Conservation (phyloP, 257 asterid genomes). For the Anisodus acutangulus region DNA sequence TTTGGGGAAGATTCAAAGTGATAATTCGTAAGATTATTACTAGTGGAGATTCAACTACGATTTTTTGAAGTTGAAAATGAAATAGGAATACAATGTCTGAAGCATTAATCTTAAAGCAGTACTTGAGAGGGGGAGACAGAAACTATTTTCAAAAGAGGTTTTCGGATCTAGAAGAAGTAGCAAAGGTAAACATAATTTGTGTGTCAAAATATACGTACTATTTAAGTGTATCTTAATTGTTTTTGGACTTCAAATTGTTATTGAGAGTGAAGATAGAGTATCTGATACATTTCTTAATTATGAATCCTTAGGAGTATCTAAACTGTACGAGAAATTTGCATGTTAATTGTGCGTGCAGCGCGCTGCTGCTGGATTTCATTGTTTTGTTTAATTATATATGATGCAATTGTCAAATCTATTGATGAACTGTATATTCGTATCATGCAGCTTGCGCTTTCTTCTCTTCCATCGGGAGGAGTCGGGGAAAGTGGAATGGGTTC, state of each 20-base stretch:
- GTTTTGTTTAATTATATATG: neutral
- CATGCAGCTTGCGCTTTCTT: conserved; percentile 60
- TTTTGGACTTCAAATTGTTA: neutral
- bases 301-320: neutral
- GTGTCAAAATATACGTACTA: neutral
- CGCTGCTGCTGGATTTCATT: neutral
- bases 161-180: neutral
- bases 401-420: neutral
- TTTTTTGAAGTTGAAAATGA: conserved; percentile 11
- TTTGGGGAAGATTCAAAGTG: neutral
- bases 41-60: neutral
- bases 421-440: conserved; percentile 23
- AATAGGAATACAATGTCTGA: neutral
- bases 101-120: neutral
- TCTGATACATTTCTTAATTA: neutral
- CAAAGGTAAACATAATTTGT: neutral
- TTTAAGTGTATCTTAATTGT: neutral
- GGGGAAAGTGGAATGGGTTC: conserved; percentile 98
- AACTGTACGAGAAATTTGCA: neutral
- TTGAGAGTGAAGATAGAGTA: neutral
- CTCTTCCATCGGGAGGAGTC: conserved; percentile 90
- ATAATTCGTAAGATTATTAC: neutral
- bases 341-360: neutral
- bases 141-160: too few species aligned
- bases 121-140: neutral